Evolutionary conservation across 2,329 filamentous ascomycete species (phyloP), one percentile per base, ranked within the genome.

Genomic region (Ophiocordyceps camponoti-saundersi): DNA sequence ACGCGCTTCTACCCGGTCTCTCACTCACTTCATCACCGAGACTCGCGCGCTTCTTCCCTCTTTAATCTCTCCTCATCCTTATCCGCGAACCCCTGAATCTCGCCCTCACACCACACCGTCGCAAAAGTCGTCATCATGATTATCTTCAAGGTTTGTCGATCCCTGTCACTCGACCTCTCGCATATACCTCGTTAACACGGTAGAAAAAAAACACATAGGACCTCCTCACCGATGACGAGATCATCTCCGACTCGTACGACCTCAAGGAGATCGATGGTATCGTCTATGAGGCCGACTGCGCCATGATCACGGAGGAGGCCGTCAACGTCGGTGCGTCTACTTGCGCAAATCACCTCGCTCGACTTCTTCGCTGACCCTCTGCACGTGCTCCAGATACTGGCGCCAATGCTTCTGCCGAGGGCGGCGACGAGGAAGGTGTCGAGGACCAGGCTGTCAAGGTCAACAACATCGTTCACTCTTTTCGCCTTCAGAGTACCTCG

Each of bases 381-480:
- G 12, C 32, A 10, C 16, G 8, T 36, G 6, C 11, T 15, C 16
- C 48, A 87, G 84, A 92, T 67, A 92, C 76, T 60, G 92, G 92
- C 66, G 92, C 89, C 74, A 98, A 98, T 70, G 85, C 92, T 58
- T 96, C 90, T 58, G 89, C 92, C 52, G 92, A 96, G 73, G 90
- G 84, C 64, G 85, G 72, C 48, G 85, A 81, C 0, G 85, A 86
- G 56, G 86, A 89, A 58, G 82, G 65, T 53, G 57, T 80, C 57
- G 89, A 94, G 45, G 87, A 93, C 58, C 47, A 57, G 44, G 65
- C 67, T 49, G 67, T 81, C 69, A 79, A 79, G 63, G 89, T 95
- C 71, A 93, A 94, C 75, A 89, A 98, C 70, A 80, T 96, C 53
- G 77, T 94, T 64, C 73, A 89, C 74, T 85, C 85, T 59, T 96